A percentile compares a stretch with the other conserved stretches of the same genome.
Conservation (phyloP, 2,329 filamentous ascomycete species). For the Monosporascus sp. region DNA sequence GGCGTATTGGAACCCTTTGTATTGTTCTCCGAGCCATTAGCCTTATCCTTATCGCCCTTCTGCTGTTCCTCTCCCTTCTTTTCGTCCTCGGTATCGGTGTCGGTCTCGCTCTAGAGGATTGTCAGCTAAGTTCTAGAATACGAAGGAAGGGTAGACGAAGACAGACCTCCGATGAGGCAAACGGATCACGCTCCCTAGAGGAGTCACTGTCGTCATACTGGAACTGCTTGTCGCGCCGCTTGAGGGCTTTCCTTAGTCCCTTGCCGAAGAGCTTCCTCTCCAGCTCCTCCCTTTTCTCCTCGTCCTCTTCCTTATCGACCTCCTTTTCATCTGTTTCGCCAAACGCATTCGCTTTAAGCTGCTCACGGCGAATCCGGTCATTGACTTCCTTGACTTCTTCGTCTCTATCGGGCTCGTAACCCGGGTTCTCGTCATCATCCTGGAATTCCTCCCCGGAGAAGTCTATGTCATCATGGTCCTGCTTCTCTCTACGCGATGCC, state of each 20-base stretch:
- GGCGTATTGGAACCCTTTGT: conserved; percentile 64
- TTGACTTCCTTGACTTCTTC: conserved; percentile 72
- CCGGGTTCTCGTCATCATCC: conserved; percentile 77
- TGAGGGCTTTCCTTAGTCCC: conserved; percentile 71
- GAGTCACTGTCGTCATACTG: conserved; percentile 70
- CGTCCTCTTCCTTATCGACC: conserved; percentile 69
- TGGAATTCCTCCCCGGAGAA: conserved; percentile 73
- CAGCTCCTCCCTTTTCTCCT: conserved; percentile 64
- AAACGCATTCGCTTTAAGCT: conserved; percentile 84
- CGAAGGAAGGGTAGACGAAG: conserved; percentile 16
- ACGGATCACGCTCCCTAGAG: conserved; percentile 46
- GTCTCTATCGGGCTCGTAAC: conserved; percentile 73
- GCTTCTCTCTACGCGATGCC: conserved; percentile 57
- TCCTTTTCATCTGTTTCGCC: conserved; percentile 63
- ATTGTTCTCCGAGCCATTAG: conserved; percentile 51
- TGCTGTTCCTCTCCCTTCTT: conserved; percentile 59
- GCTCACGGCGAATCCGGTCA: conserved; percentile 70
- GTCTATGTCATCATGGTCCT: conserved; percentile 67
- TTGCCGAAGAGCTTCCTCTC: conserved; percentile 69
- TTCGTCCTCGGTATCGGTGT: conserved; percentile 39
- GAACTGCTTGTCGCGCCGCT: conserved; percentile 79
- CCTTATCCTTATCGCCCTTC: conserved; percentile 54
- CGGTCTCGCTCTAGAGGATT: conserved; percentile 24
- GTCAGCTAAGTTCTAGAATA: conserved; percentile 15
- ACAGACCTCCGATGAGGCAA: conserved; percentile 44